Base-by-base conservation (phyloP, 345 rosid species). In the Linum trigynum region DNA sequence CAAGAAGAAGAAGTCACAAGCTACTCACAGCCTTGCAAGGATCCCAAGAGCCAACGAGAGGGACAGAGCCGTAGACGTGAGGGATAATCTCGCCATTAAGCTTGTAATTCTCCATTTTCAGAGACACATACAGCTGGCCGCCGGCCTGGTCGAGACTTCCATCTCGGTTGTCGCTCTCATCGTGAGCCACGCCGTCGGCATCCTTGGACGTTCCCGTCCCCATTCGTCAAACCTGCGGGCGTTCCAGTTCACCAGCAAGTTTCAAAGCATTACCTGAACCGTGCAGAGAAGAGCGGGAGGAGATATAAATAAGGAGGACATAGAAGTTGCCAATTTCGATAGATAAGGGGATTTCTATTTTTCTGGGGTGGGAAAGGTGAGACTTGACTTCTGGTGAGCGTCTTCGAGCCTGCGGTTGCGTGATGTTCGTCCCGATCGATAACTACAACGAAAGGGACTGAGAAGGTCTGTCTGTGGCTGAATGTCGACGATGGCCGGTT, bases 41-140 rank as follows among this genome's bases (percentile, higher is more conserved):
- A 82, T 94, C 99, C 97, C 97, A 94, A 37, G 95, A 94, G 56
- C 97, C 99, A 61, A 90, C 80, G 51, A 94, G 85, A 68, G 91
- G 96, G 55, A 81, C 86, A 53, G 99, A 94, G 74, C 97, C 99
- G 62, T 86, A 90, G 53, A 88, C 86, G 65, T 94, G 97, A 80
- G 99, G 99, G 68, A 84, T 75, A 65, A 94, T 92, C 72, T 88
- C 97, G 15, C 84, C 85, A 71, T 85, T 86, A 50, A 76, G 84
- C 84, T 78, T 94, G 60, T 81, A 82, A 58, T 84, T 88, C 79
- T 88, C 97, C 96, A 90, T 86, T 79, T 83, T 86, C 55, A 94
- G 82, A 55, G 99, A 94, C 51, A 90, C 86, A 50, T 84, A 94
- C 61, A 94, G 87, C 77, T 92, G 90, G 39, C 89, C 96, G 3